Base-by-base conservation (phyloP, 2,329 filamentous ascomycete genomes). In the Talaromyces rugulosus region DNA sequence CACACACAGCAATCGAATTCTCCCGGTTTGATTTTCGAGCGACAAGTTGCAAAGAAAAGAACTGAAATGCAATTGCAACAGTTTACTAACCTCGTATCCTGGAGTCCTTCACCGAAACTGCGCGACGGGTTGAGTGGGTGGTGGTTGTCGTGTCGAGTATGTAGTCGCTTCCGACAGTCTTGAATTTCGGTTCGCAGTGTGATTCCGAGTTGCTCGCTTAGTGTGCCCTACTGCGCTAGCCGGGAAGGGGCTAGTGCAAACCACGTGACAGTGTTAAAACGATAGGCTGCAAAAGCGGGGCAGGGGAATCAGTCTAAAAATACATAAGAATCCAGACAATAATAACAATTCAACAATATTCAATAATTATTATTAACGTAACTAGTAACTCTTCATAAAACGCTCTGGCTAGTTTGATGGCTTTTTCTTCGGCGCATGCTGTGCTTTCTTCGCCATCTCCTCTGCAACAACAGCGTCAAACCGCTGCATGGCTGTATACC, bases 401-500 rank as follows among this genome's bases (percentile, higher is more conserved):
- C 33, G 12, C 12, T 36, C 23, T 47, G 18, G 16, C 36, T 40
- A 47, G 2, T 27, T 47, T 27, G 1, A 18, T 23, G 3, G 0
- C 11, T 47, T 23, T 23, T 23, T 47, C 44, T 59, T 59, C 33
- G 70, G 55, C 40, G 60, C 62, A 67, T 65, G 55, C 62, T 68
- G 66, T 71, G 68, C 58, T 64, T 66, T 61, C 56, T 71, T 58
- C n/a, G 44, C 60, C 69, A 74, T 75, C 63, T 66, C 77, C 69
- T 71, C 68, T 67, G 69, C 69, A n/a, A 82, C 78, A 61, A 81
- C 64, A 16, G 68, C 65, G 65, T 79, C 75, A 63, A 83, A 80
- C 59, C 83, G 79, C 69, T 71, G 67, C 65, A 80, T 81, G 4
- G 78, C 71, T 28, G 80, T 80, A 52, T 78, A 68, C 0, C 85